Percentiles rank a stretch among this genome's conserved stretches.
Conservation (phyloP, 352 stramenopile genomes). For the Phytophthora europaea region DNA sequence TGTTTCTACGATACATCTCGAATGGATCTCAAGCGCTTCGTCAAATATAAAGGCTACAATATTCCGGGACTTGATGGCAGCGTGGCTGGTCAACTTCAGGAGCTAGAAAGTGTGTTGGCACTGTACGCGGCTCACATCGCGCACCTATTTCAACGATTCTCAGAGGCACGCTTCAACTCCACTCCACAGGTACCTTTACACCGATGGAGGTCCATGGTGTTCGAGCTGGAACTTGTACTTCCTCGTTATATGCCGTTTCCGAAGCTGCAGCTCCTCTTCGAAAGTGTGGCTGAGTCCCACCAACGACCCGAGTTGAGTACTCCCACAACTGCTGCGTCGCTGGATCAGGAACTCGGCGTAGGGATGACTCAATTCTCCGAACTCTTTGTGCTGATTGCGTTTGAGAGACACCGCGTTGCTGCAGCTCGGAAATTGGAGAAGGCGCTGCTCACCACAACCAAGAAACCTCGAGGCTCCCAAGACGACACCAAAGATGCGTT, state of each 20-base stretch:
- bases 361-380: constrained; percentile 38
- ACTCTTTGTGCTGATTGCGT: constrained; percentile 42
- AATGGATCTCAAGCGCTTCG: constrained; percentile 18
- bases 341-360: constrained; percentile 38
- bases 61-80: background rate
- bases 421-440: constrained; percentile 20
- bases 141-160: constrained; percentile 58
- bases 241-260: constrained; percentile 30
- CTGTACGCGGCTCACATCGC: constrained; percentile 52
- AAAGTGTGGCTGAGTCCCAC: constrained; percentile 11
- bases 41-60: constrained; percentile 4
- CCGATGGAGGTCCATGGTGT: constrained; percentile 46
- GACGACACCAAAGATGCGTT: constrained; percentile 1
- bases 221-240: constrained; percentile 44
- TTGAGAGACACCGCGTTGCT: constrained; percentile 28
- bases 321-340: background rate
- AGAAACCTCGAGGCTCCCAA: background rate
- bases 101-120: constrained; percentile 52
- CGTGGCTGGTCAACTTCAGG: constrained; percentile 1
- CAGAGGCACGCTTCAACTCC: constrained; percentile 37
- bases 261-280: constrained; percentile 38
- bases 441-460: background rate
- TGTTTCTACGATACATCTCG: constrained; percentile 40
- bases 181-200: constrained; percentile 37
- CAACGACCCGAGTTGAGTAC: background rate